Conservation (phyloP, 768 basidiomycete species). For the Psilocybe azurescens region DNA sequence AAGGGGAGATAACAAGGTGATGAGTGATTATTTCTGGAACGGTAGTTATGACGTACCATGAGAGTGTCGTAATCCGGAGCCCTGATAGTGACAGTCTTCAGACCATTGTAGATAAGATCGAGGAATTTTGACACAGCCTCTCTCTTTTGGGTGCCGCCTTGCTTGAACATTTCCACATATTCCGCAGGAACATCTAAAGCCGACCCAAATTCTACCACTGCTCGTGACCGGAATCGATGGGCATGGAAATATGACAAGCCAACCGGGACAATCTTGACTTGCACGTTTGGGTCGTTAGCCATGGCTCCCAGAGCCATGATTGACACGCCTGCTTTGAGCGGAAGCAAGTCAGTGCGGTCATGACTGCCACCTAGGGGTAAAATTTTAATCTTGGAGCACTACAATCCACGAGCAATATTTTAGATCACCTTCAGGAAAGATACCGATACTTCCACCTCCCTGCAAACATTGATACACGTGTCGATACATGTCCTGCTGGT, state of each 20-base stretch:
- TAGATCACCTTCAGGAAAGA: slow-evolving; percentile 93
- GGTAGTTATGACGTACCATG: slow-evolving; percentile 66
- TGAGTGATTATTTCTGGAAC: not conserved
- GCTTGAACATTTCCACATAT: slow-evolving; percentile 87
- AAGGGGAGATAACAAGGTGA: slow-evolving; percentile 3
- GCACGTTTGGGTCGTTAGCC: slow-evolving; percentile 84
- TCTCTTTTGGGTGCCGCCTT: slow-evolving; percentile 86
- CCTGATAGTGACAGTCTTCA: slow-evolving; percentile 95
- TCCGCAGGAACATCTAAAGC: slow-evolving; percentile 93
- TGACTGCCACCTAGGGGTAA: slow-evolving; percentile 85
- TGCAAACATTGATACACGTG: slow-evolving; percentile 88
- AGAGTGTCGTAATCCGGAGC: slow-evolving; percentile 98
- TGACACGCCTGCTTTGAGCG: slow-evolving; percentile 96
- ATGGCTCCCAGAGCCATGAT: slow-evolving; percentile 99
- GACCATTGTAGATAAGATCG: slow-evolving; percentile 88
- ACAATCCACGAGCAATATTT: not conserved
- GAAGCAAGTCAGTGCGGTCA: slow-evolving; percentile 94
- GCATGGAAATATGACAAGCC: slow-evolving; percentile 78
- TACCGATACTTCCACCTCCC: slow-evolving; percentile 90
- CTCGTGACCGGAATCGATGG: slow-evolving; percentile 92
- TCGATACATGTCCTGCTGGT: slow-evolving; percentile 95
- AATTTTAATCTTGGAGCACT: slow-evolving; percentile 9
- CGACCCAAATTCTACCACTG: slow-evolving; percentile 95
- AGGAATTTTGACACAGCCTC: slow-evolving; percentile 90
- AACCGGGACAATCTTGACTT: slow-evolving; percentile 92